Base-by-base conservation (phyloP, 257 asterid species). In the Mitragyna speciosa region DNA sequence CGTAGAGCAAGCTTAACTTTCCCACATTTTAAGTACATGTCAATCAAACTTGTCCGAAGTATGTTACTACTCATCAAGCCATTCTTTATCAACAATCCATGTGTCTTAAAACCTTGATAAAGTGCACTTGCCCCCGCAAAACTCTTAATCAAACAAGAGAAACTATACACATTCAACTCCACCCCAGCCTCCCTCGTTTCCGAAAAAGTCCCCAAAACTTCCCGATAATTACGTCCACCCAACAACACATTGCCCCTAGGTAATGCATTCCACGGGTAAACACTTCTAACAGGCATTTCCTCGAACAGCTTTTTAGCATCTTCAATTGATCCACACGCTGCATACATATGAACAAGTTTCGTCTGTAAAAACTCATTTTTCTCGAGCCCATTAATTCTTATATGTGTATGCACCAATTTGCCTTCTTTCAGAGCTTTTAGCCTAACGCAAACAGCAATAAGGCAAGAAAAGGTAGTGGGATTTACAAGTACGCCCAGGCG, bases 21-120 rank as follows among this genome's bases (percentile, higher is more conserved):
- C 51, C 97, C 98, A 77, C 99, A 95, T 81, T 95, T 95, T 86
- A 92, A 95, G 68, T 95, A 95, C 98, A 90, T 90, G 79, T 95
- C 99, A 41, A 95, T 92, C 91, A 95, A 88, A 80, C 96, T 82
- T 41, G 99, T 95, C 86, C 75, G 86, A 52, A 95, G 66, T 36
- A 93, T 83, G 65, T 75, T 51, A 85, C 92, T 87, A 22, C 78
- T 87, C 39, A 87, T 71, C 63, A 92, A 87, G 12, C 98, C 98
- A 82, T 91, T 95, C 88, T 93, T 95, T 52, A 91, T 84, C 91
- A 93, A 80, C 30, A 91, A 72, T 66, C 94, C 98, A 76, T 91
- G 99, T 41, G 96, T 83, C 76, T 88, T 95, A 79, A 90, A 85
- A 41, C 99, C 99, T 80, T 93, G 94, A 33, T 82, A 86, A 66